A percentile compares a stretch with the other conserved stretches of the same genome.
Evolutionary conservation across 2,329 filamentous ascomycete species (phyloP).

Genomic region (Fulvia fulva): DNA sequence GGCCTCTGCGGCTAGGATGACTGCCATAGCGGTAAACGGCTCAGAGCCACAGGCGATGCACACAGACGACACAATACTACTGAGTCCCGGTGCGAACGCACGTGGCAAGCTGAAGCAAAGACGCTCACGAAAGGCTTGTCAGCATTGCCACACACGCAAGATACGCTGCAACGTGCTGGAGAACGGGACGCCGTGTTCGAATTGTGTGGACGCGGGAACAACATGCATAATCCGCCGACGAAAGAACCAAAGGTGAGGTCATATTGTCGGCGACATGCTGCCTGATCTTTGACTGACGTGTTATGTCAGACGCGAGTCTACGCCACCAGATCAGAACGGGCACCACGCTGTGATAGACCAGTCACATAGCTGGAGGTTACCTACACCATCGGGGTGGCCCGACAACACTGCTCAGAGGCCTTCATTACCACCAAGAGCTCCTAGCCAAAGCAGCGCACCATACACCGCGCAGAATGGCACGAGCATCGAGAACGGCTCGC

Average conservation of each 20-base stretch:
- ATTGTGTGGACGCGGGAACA: constrained; percentile 21
- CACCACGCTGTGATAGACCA: constrained; percentile 19
- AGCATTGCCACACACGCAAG: constrained; percentile 22
- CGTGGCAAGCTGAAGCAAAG: constrained; percentile 22
- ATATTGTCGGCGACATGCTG: background rate
- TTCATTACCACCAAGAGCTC: constrained; percentile 4
- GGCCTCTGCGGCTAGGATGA: background rate
- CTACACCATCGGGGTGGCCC: constrained; percentile 13
- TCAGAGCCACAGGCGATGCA: background rate
- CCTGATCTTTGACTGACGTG: constrained; percentile 6
- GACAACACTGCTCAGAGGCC: constrained; percentile 10
- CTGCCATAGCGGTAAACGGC: background rate
- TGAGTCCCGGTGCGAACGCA: constrained; percentile 5
- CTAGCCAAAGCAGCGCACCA: constrained; percentile 3
- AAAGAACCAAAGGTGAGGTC: constrained; percentile 21
- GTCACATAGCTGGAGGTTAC: constrained; percentile 21
- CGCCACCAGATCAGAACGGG: constrained; percentile 16
- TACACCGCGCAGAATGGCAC: constrained; percentile 7
- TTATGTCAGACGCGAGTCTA: constrained; percentile 15
- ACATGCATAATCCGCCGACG: constrained; percentile 18
- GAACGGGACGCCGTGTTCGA: constrained; percentile 19
- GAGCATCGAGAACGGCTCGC: constrained; percentile 16
- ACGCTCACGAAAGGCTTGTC: constrained; percentile 19
- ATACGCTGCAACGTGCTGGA: constrained; percentile 22
- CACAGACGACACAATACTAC: constrained; percentile 6